Conservation (phyloP, 495 filamentous ascomycete genomes). For the Daldinia vernicosa region DNA sequence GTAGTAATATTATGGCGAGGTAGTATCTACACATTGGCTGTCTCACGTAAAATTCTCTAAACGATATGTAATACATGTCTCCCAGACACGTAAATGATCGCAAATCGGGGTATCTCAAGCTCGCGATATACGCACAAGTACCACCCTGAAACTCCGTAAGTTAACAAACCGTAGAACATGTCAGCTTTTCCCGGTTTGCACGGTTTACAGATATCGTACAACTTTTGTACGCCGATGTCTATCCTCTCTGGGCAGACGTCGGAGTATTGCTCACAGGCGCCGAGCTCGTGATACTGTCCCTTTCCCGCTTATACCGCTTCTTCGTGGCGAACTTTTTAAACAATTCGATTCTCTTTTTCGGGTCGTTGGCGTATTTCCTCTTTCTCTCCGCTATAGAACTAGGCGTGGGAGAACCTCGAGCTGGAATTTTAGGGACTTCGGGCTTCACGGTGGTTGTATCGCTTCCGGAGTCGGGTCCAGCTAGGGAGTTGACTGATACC, state of each 20-base stretch:
- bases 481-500: slow-evolving; percentile 29
- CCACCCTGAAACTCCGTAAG: neutral
- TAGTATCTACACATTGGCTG: neutral
- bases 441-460: slow-evolving; percentile 10
- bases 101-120: neutral
- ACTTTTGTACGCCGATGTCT: neutral
- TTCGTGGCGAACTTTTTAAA: slow-evolving; percentile 29
- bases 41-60: neutral
- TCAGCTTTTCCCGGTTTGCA: neutral
- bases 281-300: slow-evolving; percentile 35
- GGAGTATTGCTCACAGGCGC: slow-evolving; percentile 33
- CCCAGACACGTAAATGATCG: neutral
- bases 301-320: slow-evolving; percentile 14
- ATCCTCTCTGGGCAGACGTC: slow-evolving; percentile 38
- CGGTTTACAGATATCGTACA: neutral
- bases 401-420: slow-evolving; percentile 14
- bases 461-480: slow-evolving; percentile 15
- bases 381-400: slow-evolving; percentile 3
- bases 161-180: neutral
- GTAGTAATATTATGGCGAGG: slow-evolving; percentile 1
- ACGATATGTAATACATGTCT: neutral
- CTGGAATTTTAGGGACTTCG: neutral
- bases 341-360: slow-evolving; percentile 21
- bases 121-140: neutral
- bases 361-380: slow-evolving; percentile 17